Base-by-base conservation (phyloP, 2,329 filamentous ascomycete genomes). In the Penicillium sp. region DNA sequence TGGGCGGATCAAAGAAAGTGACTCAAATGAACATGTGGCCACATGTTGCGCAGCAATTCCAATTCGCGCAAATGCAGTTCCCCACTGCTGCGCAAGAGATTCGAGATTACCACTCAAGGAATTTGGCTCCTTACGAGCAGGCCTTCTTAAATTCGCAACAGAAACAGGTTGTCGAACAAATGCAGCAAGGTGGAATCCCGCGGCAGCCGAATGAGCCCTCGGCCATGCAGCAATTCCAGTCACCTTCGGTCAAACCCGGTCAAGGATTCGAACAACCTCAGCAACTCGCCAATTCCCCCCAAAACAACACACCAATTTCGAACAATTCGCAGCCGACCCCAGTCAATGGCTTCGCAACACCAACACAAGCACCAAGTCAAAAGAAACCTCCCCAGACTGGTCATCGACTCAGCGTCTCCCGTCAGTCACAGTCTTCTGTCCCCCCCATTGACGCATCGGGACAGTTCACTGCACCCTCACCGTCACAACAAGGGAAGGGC, bases 1-100 rank as follows among this genome's bases (percentile, higher is more conserved):
- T 83, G 59, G 89, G 89, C 23, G 91, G 91, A 5, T 94, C 87
- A 51, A 88, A 87, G 61, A 84, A 81, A 54, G 84, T 95, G 3
- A 86, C 84, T 0, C 80, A 82, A 23, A 78, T 79, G 23, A 89
- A 90, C 58, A 79, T 81, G 52, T 97, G 94, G 94, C 77, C 79
- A 1, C 81, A 85, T 45, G 79, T 96, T 49, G 86, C 89, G 1
- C 82, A 84, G 52, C 75, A 81, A 28, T 70, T 91, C 45, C 70
- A 74, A 4, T 83, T 90, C 44, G 78, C 79, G 8, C 81, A 81
- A 0, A 78, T 80, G 47, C 86, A 89, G 58, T 75, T 83, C 49
- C 87, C 86, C 1, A 81, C 78, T 9, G 90, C 89, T 0, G 79
- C 84, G 2, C 81, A 83, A 52, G 85, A 94, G 60, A 70, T 96